Conservation (phyloP, 2,329 filamentous ascomycete genomes). For the Diaporthe vexans region DNA sequence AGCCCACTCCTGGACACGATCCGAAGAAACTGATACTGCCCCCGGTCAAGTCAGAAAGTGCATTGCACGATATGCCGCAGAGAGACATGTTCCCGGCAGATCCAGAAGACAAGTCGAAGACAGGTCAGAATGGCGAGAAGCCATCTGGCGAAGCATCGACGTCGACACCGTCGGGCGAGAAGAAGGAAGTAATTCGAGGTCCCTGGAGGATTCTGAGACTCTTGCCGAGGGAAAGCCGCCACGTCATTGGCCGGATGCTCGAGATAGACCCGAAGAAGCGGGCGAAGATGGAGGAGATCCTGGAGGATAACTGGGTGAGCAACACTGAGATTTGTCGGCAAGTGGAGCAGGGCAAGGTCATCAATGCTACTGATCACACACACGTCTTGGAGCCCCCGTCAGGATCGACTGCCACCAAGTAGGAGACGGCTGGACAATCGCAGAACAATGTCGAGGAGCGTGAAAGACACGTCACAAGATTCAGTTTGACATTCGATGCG, state of each 20-base stretch:
- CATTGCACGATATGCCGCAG: conserved; percentile 56
- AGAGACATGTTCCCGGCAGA: conserved; percentile 56
- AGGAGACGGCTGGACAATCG: conserved; percentile 26
- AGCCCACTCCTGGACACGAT: conserved; percentile 82
- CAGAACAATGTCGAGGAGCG: conserved; percentile 1
- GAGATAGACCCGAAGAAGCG: conserved; percentile 87
- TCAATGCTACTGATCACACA: conserved; percentile 81
- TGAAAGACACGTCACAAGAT: neutral
- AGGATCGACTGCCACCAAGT: conserved; percentile 52
- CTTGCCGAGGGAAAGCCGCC: conserved; percentile 88
- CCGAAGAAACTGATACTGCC: conserved; percentile 66
- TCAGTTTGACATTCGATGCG: neutral
- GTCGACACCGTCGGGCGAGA: conserved; percentile 56
- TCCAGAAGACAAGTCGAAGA: conserved; percentile 45
- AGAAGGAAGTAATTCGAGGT: conserved; percentile 87
- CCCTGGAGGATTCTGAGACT: conserved; percentile 92
- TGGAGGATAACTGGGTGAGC: conserved; percentile 91
- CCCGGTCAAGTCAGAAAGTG: conserved; percentile 60
- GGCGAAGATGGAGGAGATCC: conserved; percentile 86
- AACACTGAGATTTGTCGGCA: conserved; percentile 88
- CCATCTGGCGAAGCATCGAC: conserved; percentile 45
- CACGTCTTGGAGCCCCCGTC: conserved; percentile 86
- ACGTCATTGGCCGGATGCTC: conserved; percentile 93
- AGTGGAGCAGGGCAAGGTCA: conserved; percentile 76
- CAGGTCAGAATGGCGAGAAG: conserved; percentile 42